Evolutionary conservation across 129 eudicot genomes (phyloP).

Genomic region (Solidago caesia): DNA sequence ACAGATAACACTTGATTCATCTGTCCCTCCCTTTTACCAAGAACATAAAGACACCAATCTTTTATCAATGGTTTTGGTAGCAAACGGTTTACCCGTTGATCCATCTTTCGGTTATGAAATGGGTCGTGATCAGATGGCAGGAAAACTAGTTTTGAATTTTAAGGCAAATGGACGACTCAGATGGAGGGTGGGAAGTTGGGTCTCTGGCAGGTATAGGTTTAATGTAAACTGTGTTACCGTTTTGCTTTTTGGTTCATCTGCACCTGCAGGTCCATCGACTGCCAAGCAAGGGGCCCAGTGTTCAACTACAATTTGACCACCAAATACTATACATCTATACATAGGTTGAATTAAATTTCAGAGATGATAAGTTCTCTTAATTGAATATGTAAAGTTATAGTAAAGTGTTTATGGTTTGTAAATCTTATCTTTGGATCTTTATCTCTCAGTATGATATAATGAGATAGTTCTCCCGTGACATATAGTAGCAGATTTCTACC

Average conservation of each 20-base stretch:
- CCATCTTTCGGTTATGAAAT: constrained; percentile 64
- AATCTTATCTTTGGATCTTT: constrained; percentile 1
- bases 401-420: constrained; percentile 16
- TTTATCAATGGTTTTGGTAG: constrained; percentile 49
- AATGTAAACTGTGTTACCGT: constrained; percentile 62
- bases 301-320: constrained; percentile 46
- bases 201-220: constrained; percentile 63
- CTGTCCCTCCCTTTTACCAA: constrained; percentile 69
- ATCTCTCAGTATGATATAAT: constrained; percentile 16
- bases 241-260: constrained; percentile 55
- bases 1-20: constrained; percentile 56
- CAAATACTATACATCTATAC: neutral
- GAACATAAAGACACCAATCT: constrained; percentile 54
- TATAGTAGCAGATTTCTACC: constrained; percentile 15
- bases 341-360: constrained; percentile 22
- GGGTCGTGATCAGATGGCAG: constrained; percentile 54
- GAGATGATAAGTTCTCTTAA: constrained; percentile 4
- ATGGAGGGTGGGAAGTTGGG: constrained; percentile 87
- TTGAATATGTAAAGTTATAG: constrained; percentile 25
- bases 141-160: constrained; percentile 48
- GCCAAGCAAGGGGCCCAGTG: constrained; percentile 65
- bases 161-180: constrained; percentile 63
- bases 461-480: constrained; percentile 13
- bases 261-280: constrained; percentile 56
- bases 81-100: constrained; percentile 57